A percentile compares a stretch with the other conserved stretches of the same genome.
These are phyloP conservation scores for Prototheca stagnorum DNA, from an alignment of 163 green algal genomes.

Conservation along the genomic window DNA sequence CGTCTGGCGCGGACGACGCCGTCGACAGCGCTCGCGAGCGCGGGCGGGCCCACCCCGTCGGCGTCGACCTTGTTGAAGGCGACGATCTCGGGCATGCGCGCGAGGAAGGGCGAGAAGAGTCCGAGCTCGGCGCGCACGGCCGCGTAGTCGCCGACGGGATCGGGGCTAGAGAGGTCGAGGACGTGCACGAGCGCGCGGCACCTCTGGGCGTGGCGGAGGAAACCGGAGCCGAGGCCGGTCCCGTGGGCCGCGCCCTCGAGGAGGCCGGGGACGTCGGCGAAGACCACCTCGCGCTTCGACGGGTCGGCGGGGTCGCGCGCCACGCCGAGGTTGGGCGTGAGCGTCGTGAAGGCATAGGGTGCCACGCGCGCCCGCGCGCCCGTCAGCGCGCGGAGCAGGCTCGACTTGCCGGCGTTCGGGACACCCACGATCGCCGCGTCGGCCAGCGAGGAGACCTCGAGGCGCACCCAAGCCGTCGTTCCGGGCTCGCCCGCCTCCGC, in stretches of 20 bases:
- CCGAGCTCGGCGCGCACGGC: constrained; percentile 84
- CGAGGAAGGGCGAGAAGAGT: constrained; percentile 75
- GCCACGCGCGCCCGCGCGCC: constrained; percentile 46
- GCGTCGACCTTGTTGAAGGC: constrained; percentile 95
- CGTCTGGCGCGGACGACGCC: too few relatives aligned
- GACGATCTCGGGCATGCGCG: constrained; percentile 74
- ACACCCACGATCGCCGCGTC: constrained; percentile 73
- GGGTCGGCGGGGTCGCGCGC: neutral
- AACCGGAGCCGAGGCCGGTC: constrained; percentile 83
- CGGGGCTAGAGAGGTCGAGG: constrained; percentile 72
- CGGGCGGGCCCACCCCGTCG: constrained; percentile 34
- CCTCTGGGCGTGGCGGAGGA: constrained; percentile 68
- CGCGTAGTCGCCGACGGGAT: constrained; percentile 81
- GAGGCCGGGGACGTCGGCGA: constrained; percentile 73
- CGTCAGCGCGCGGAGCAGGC: constrained; percentile 47
- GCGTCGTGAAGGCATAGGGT: constrained; percentile 77
- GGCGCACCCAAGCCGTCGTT: constrained; percentile 25
- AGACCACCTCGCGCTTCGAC: neutral
- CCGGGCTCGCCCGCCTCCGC: constrained; percentile 12
- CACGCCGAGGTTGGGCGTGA: constrained; percentile 63
- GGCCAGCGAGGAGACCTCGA: constrained; percentile 54
- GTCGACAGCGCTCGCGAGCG: constrained; percentile 57
- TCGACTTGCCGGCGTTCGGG: constrained; percentile 84
- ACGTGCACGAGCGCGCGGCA: constrained; percentile 75
- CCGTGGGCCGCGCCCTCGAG: constrained; percentile 84